Percentiles rank a stretch among this genome's conserved stretches.
phyloP scores from a whole-genome alignment of 225 moss, liverwort and hornwort genomes.

The Pseudoscleropodium purum region DNA sequence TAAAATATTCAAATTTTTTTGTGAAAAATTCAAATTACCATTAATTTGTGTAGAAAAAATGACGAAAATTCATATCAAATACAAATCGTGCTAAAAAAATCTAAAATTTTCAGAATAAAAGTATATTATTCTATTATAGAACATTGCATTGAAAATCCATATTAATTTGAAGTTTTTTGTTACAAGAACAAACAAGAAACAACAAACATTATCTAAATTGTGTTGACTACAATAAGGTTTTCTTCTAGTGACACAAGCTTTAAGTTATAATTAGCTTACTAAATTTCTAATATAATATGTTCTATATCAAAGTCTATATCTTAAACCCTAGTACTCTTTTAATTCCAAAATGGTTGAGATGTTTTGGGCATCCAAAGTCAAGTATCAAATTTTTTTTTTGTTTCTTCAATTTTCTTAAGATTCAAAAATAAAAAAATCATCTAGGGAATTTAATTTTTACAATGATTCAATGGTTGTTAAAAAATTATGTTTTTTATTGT shows the following conservation, averaged over 20 bases:
- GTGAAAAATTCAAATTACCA: background rate
- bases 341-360: background rate
- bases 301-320: background rate
- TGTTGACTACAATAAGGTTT: too few relatives aligned
- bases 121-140: background rate
- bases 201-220: too few relatives aligned
- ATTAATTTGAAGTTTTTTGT: too few relatives aligned
- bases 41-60: background rate
- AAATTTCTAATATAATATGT: background rate
- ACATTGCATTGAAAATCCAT: background rate
- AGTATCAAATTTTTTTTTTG: background rate
- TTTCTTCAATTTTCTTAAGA: background rate
- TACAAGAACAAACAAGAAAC: too few relatives aligned
- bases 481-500: background rate
- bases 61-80: background rate
- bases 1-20: background rate
- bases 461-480: background rate
- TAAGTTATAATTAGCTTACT: background rate
- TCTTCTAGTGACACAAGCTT: background rate
- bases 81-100: background rate
- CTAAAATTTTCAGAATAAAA: background rate
- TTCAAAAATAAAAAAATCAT: background rate
- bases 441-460: background rate
- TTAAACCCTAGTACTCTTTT: rapidly evolving
- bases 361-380: background rate